Percentiles rank a stretch among this genome's conserved stretches.
These are phyloP conservation scores for Boechera retrofracta DNA, from an alignment of 345 rosid species.

Conservation along the genomic window DNA sequence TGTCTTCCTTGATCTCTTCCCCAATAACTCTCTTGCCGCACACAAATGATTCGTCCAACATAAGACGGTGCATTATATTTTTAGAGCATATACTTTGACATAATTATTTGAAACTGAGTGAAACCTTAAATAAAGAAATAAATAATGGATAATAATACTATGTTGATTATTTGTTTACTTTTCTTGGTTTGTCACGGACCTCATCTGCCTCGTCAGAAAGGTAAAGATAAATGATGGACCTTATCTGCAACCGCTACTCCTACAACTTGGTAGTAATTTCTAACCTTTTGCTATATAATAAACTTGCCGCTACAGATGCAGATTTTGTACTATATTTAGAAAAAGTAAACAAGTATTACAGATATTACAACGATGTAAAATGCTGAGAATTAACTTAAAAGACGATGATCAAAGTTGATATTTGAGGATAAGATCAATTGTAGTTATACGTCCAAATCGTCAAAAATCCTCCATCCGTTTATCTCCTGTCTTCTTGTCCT, in stretches of 20 bases:
- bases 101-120: too few relatives aligned
- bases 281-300: too few relatives aligned
- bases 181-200: constrained; percentile 29
- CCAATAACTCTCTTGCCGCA: background rate
- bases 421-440: constrained; percentile 40
- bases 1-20: background rate
- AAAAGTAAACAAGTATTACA: background rate
- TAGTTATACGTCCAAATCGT: constrained; percentile 33
- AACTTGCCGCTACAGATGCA: background rate
- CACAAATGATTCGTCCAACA: constrained; percentile 12
- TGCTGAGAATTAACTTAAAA: background rate
- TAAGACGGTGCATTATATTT: background rate
- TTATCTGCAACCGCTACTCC: constrained; percentile 37
- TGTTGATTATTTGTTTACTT: constrained; percentile 3
- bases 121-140: background rate
- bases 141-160: constrained; percentile 1
- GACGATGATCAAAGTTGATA: background rate
- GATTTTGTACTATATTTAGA: background rate
- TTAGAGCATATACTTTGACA: too few relatives aligned
- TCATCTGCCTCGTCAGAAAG: constrained; percentile 31
- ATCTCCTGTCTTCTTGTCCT: constrained; percentile 2
- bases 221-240: background rate
- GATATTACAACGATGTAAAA: background rate
- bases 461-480: background rate
- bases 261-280: constrained; percentile 15